Base-by-base conservation (phyloP, 306 rosid genomes). In the Cicer yamashitae region DNA sequence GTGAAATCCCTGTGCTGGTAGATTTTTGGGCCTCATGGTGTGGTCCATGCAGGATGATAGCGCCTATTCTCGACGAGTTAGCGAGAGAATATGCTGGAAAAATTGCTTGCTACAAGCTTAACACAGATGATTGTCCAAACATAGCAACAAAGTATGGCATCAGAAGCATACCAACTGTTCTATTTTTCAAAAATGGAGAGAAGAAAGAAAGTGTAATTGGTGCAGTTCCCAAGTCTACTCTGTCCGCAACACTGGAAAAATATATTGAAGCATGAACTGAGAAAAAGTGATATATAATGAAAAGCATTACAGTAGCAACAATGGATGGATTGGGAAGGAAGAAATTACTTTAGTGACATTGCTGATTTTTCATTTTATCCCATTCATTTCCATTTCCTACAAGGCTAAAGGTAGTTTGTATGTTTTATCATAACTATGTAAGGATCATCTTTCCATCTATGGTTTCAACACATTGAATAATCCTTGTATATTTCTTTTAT, bases 21-120 rank as follows among this genome's bases (percentile, higher is more conserved):
- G 97, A 94, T 51, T 94, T 94, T 77, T 91, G 97, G 98, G 97
- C 98, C 38, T 93, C 94, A 40, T 94, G 98, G 97, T 94, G 98
- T 51, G 98, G 97, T 66, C 97, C 97, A 4, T 94, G 97, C 78
- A 80, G 88, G 62, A 91, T 94, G 87, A 94, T 94, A 71, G 96
- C 92, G 0, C 94, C 97, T 3, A 79, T 94, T 53, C 81, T 94
- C 20, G 96, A 88, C 56, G 97, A 91, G 80, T 76, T 91, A 67
- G 97, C 97, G 0, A 86, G 85, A 78, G 97, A 91, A 68, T 94
- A 90, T 73, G 92, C 86, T 1, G 97, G 94, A 1, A 94, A 91
- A 79, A 67, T 91, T 14, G 79, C 56, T 1, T 90, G 96, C 84
- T 89, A 20, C 86, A 90, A 91, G 90, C 86, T 94, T 47, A 94